Evolutionary conservation across 2,329 filamentous ascomycete species (phyloP), one percentile per base, ranked within the genome.

Genomic region (Myotisia sp.): DNA sequence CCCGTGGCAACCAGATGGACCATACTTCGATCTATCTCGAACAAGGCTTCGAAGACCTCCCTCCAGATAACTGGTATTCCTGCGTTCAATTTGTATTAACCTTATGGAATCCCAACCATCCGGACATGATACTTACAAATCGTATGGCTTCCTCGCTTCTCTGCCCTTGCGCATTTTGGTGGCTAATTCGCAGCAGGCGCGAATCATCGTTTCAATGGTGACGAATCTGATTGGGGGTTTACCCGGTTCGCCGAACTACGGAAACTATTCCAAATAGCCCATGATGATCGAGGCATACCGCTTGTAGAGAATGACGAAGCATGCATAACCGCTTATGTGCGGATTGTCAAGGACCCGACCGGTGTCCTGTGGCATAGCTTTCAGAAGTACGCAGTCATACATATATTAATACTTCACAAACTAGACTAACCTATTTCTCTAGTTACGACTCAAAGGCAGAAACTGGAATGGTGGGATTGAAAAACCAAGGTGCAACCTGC

Each of bases 401-500:
- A 13, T 3, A 8, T 12, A 7, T 14, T 24, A 18, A 60, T 59
- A 12, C 46, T 67, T 36, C 63, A 65, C 50, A 58, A 41, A 12
- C 63, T 36, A 38, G n/a, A n/a, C n/a, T n/a, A n/a, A n/a, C n/a
- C n/a, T n/a, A n/a, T n/a, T n/a, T n/a, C n/a, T n/a, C n/a, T 32
- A 68, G 65, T 60, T 98, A 98, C 55, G 86, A 98, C 54, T 95
- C 90, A n/a, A 98, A 95, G 63, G 92, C 90, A 55, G 86, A 94
- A 60, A 98, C 90, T 0, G 90, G 90, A 37, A 95, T 86, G 64
- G 90, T 98, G 26, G 90, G 90, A 2, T 65, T 98, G 35, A 90
- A 90, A 58, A 98, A 98, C 51, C 90, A 95, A 58, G 90, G 90
- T 43, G 90, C 90, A 32, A 90, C 82, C 1, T 90, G 82, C 59